phyloP scores from a whole-genome alignment of 805 yeast species.

The Cyberlindnera xishuangbannaensis region DNA sequence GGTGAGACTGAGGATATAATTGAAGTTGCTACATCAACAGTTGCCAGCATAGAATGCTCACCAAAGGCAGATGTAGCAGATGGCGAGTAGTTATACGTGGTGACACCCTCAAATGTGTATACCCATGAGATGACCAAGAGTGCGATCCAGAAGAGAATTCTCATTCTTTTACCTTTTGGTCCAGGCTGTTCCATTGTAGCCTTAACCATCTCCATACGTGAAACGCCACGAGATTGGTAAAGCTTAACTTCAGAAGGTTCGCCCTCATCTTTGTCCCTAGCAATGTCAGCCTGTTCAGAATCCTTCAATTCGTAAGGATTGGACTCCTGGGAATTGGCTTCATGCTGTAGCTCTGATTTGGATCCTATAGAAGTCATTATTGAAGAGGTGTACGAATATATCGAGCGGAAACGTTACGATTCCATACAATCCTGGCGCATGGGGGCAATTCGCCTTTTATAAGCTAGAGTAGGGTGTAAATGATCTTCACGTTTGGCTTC shows the following conservation, averaged over 20 bases:
- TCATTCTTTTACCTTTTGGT: conserved; percentile 11
- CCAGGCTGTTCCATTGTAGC: conserved; percentile 16
- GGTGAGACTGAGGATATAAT: conserved; percentile 33
- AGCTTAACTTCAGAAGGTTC: conserved; percentile 2
- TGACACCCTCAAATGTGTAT: conserved; percentile 25
- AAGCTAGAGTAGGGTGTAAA: no score
- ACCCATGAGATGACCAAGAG: conserved; percentile 15
- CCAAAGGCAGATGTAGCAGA: conserved; percentile 36
- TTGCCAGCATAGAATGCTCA: conserved; percentile 35
- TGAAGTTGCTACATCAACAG: conserved; percentile 34
- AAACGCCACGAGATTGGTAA: conserved; percentile 23
- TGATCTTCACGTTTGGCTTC: no score
- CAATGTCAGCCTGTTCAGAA: background rate
- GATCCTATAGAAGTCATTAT: no score
- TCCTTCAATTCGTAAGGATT: background rate
- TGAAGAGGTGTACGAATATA: no score
- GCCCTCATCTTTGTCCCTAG: no score
- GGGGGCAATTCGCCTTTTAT: no score
- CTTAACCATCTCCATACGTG: conserved; percentile 19
- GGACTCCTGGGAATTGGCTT: no score
- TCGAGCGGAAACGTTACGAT: no score
- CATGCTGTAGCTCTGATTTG: no score
- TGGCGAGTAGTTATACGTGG: conserved; percentile 31
- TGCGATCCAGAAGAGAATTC: conserved; percentile 14
- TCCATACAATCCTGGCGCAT: no score